Evolutionary conservation across 2,329 filamentous ascomycete genomes (phyloP), one percentile per base, ranked within the genome.

Genomic region (Herpotrichia juniperi): DNA sequence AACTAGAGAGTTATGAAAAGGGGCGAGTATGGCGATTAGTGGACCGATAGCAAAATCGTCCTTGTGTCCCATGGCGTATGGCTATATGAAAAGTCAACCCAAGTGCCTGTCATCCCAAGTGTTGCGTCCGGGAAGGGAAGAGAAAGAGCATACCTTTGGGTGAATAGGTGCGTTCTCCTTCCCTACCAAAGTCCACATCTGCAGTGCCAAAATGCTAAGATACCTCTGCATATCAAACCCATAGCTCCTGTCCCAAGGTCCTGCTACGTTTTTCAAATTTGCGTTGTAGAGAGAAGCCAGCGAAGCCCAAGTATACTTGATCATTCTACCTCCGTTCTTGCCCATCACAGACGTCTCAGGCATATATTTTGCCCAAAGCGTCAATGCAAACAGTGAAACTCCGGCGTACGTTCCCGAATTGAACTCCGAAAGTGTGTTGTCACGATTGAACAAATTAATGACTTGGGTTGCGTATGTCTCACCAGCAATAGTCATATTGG

Each of bases 191-290:
- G 80, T 78, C 84, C 84, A 87, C 54, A 87, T 77, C 69, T 83
- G 83, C 12, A 83, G 65, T 0, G 80, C 80, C 65, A 87, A 79
- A 43, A 87, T 76, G 46, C 81, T 81, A 3, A 86, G 65, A 58
- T 87, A 87, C 6, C 78, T 73, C 48, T 84, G 86, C 84, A 87
- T 86, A 53, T 87, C 84, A 51, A 81, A 87, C 0, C 84, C 84
- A 55, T 87, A 87, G 0, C 79, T 75, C 0, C 85, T 79, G 65
- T 87, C 85, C 85, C 85, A 87, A 0, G 85, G 85, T 0, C 85
- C 85, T 2, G 84, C 84, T 42, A 87, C 77, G 54, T 87, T 87
- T 57, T 78, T 81, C 70, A 87, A 67, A 1, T 79, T 76, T 1
- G 84, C 79, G 47, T 87, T 82, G 75, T 83, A 87, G 1, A 87